Percentiles rank a stretch among this genome's conserved stretches.
phyloP scores from a whole-genome alignment of 2,329 filamentous ascomycete species.

The Sclerotinia trifoliorum region DNA sequence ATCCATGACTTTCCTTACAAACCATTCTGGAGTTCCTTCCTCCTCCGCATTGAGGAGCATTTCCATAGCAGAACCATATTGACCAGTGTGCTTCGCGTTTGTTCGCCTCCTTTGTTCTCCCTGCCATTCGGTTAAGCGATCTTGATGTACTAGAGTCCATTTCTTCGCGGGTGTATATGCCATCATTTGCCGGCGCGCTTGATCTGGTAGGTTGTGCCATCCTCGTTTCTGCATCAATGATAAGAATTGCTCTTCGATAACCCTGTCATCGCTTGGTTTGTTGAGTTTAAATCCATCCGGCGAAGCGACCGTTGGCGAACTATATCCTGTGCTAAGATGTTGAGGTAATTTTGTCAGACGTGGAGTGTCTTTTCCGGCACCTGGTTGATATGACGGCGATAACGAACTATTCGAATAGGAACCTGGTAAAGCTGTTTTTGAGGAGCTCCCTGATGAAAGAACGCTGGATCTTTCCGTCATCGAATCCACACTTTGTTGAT shows the following conservation, averaged over 20 bases:
- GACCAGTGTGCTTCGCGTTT: conserved; percentile 68
- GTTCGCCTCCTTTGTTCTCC: conserved; percentile 86
- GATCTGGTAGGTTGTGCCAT: conserved; percentile 95
- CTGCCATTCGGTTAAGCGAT: conserved; percentile 89
- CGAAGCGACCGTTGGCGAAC: conserved; percentile 26
- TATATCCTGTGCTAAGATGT: conserved; percentile 30
- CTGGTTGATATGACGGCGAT: conserved; percentile 34
- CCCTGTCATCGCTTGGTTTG: conserved; percentile 73
- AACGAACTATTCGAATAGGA: conserved; percentile 56
- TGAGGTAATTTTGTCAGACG: conserved; percentile 54
- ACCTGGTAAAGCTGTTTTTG: conserved; percentile 53
- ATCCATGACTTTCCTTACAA: conserved; percentile 94
- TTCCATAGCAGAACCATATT: conserved; percentile 65
- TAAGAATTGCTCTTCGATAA: conserved; percentile 89
- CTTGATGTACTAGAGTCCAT: conserved; percentile 95
- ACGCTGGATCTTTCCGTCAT: conserved; percentile 55
- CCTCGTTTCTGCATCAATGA: conserved; percentile 96
- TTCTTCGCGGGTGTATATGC: conserved; percentile 93
- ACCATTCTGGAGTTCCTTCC: conserved; percentile 97
- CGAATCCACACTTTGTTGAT: conserved; percentile 65
- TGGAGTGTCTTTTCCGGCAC: conserved; percentile 50
- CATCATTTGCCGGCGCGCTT: conserved; percentile 92
- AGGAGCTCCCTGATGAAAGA: conserved; percentile 56
- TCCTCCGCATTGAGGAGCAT: conserved; percentile 81
- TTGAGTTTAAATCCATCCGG: conserved; percentile 56